These are phyloP conservation scores for Stephanodiscus triporus DNA, from an alignment of 108 stramenopile species.

Conservation along the genomic window DNA sequence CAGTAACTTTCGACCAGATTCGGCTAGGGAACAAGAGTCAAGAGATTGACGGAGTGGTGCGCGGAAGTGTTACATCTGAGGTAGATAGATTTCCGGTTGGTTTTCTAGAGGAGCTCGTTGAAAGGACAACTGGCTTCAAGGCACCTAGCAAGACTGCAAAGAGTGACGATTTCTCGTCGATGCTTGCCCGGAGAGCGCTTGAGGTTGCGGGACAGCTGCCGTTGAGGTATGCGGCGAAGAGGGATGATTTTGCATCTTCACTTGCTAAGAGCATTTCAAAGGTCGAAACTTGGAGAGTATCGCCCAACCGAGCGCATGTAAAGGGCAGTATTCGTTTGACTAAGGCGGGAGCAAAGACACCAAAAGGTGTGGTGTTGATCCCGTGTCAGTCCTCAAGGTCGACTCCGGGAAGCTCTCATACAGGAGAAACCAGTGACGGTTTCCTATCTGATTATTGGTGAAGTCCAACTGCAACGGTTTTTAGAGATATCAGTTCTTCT, in stretches of 20 bases:
- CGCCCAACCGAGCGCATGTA: background rate
- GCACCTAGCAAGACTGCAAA: background rate
- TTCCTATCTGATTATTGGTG: conserved; percentile 32
- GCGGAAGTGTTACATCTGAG: background rate
- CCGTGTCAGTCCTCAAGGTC: conserved; percentile 10
- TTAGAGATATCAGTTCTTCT: background rate
- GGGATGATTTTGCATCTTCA: background rate
- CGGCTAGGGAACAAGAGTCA: no score
- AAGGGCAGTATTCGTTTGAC: background rate
- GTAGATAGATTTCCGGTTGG: background rate
- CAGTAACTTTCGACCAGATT: no score
- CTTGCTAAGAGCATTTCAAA: background rate
- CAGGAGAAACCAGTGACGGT: background rate
- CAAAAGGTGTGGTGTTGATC: conserved; percentile 6
- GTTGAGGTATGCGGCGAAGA: background rate
- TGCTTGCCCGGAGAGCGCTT: conserved; percentile 4
- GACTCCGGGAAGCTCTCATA: background rate
- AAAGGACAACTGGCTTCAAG: conserved; percentile 13
- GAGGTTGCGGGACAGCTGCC: background rate
- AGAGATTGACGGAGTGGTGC: no score
- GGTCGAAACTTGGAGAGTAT: background rate
- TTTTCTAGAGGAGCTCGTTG: conserved; percentile 36
- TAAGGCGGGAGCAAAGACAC: background rate
- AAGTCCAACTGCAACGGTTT: background rate
- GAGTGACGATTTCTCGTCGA: conserved; percentile 16